These are phyloP conservation scores for Solanum chmielewskii DNA, from an alignment of 257 asterid genomes.

Conservation along the genomic window DNA sequence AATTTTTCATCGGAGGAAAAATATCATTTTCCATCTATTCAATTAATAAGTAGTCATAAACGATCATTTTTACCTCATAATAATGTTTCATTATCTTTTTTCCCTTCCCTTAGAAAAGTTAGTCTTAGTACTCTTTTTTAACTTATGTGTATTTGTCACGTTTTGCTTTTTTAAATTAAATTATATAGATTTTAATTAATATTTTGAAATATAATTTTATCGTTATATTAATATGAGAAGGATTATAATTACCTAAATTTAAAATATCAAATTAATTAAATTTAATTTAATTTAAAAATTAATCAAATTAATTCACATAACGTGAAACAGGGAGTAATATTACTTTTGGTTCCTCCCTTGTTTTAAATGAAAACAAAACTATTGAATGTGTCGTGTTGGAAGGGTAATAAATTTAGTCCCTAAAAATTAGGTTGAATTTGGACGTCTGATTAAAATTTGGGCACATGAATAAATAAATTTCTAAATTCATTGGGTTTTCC, in stretches of 20 bases:
- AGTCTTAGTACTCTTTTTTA: background rate
- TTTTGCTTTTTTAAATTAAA: no score
- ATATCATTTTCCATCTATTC: background rate
- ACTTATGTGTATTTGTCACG: no score
- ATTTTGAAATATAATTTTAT: no score
- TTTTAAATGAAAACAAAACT: background rate
- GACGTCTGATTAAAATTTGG: no score
- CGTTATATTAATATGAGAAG: background rate
- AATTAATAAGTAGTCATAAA: background rate
- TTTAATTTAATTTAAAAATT: background rate
- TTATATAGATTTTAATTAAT: no score
- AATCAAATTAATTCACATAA: background rate
- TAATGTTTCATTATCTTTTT: background rate
- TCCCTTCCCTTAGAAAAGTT: background rate
- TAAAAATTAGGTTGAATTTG: no score
- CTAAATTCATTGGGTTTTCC: no score
- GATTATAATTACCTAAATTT: accelerated
- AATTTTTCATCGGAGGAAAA: no score
- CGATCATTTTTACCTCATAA: background rate
- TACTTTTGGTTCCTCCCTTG: background rate
- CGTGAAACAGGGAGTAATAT: background rate
- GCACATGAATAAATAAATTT: no score
- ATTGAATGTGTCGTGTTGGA: background rate
- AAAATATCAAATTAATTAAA: background rate
- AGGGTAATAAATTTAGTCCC: background rate